A percentile compares a stretch with the other conserved stretches of the same genome.
Evolutionary conservation across 805 yeast species (phyloP).

Genomic region (Nakazawaea holstii): DNA sequence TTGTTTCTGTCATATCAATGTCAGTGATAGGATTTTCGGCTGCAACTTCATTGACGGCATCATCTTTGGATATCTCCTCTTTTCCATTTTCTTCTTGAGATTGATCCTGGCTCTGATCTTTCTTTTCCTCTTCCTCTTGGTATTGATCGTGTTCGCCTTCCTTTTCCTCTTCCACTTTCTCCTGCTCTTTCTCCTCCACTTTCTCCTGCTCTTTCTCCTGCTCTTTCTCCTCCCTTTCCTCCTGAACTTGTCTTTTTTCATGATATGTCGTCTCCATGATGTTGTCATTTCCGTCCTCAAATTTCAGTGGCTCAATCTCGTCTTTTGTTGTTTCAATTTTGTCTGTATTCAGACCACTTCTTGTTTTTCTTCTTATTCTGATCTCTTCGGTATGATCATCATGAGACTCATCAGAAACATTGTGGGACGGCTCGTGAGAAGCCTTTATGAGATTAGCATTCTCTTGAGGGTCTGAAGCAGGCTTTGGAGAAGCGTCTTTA

Average conservation of each 20-base stretch:
- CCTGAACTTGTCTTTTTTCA: background rate
- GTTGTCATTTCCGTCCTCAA: too few relatives aligned
- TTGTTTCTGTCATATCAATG: background rate
- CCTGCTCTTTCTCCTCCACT: background rate
- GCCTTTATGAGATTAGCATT: too few relatives aligned
- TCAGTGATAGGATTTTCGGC: background rate
- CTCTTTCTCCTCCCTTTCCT: background rate
- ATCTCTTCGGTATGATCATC: background rate
- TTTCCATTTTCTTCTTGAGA: conserved; percentile 1
- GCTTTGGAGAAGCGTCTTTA: too few relatives aligned
- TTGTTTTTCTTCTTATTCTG: conserved; percentile 2
- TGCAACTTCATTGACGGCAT: background rate
- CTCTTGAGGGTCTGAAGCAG: too few relatives aligned
- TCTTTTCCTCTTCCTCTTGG: background rate
- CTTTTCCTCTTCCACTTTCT: background rate
- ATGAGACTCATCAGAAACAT: background rate
- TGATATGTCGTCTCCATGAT: too few relatives aligned
- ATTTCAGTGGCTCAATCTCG: background rate
- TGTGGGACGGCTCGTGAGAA: too few relatives aligned
- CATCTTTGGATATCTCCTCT: background rate
- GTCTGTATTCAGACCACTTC: background rate
- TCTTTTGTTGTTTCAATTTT: background rate
- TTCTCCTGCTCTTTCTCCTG: background rate
- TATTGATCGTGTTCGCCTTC: too few relatives aligned
- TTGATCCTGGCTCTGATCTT: background rate